Evolutionary conservation across 768 basidiomycete genomes (phyloP), one percentile per base, ranked within the genome.

Genomic region (Lactarius psammicola): DNA sequence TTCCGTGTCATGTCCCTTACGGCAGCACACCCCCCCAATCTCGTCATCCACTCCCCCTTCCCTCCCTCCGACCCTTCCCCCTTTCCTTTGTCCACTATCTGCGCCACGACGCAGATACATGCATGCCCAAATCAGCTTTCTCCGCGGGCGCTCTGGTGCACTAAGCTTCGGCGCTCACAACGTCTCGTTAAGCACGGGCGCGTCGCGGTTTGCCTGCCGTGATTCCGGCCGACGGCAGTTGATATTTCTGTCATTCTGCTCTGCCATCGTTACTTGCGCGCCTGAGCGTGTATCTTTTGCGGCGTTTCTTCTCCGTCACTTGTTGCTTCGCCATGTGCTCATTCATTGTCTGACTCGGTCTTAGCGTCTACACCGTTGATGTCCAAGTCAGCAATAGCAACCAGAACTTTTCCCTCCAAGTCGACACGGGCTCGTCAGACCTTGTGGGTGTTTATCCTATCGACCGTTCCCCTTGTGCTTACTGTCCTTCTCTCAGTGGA

Each of bases 391-490:
- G 90, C 13, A 60, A 74, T 8, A 75, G 72, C 10, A 72, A 72
- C 36, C 82, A 88, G 62, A 80, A 79, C 28, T 75, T 88, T 28
- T 85, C 82, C 7, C 76, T 92, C 2, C 90, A 92, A 72, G 82
- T 93, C 42, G 91, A 94, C 70, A 90, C 88, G 0, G 92, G 92
- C 33, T 92, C 92, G 0, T 89, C 89, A 0, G 91, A 94, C 76
- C 79, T 91, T 30, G 90, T 91, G 64, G 70, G 84, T 15, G 10
- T 36, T 44, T 30, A 42, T 4, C 55, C 34, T 23, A 65, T 62
- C 55, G 40, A 61, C 28, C 13, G 11, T 7, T n/a, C 44, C 23
- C 10, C 18, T 55, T 57, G 57, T 60, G 44, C 66, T 34, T 57
- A 31, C 59, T n/a, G 60, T 6, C 33, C 26, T 38, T 51, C 23